These are phyloP conservation scores for Rhodotorula sp. DNA, from an alignment of 1,284 basidiomycete species.

Conservation along the genomic window DNA sequence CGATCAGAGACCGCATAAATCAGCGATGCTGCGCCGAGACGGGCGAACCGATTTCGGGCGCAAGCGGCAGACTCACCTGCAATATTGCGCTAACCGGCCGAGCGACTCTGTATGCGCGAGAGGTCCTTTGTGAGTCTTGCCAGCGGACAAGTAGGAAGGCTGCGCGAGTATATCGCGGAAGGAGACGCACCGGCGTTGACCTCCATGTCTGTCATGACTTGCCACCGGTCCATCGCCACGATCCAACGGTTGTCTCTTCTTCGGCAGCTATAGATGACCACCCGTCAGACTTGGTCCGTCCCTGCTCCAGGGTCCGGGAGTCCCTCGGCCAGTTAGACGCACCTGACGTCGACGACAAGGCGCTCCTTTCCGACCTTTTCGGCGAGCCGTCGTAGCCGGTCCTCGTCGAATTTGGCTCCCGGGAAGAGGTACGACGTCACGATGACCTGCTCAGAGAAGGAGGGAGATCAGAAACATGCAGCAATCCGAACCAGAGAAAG, in stretches of 20 bases:
- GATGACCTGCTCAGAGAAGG: slow-evolving; percentile 70
- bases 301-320: no score
- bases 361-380: slow-evolving; percentile 75
- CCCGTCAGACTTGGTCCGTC: no score
- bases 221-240: slow-evolving; percentile 99
- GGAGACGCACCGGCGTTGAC: slow-evolving; percentile 67
- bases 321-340: no score
- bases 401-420: slow-evolving; percentile 68
- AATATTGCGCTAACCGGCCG: slow-evolving; percentile 67
- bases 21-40: no score
- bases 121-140: neutral
- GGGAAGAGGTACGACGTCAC: slow-evolving; percentile 97
- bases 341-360: slow-evolving; percentile 95
- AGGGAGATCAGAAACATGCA: neutral
- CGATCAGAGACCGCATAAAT: neutral
- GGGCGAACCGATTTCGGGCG: no score
- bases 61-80: slow-evolving; percentile 59
- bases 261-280: no score
- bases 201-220: slow-evolving; percentile 90
- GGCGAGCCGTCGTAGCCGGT: slow-evolving; percentile 67
- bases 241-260: slow-evolving; percentile 76
- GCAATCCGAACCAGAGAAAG: neutral
- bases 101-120: slow-evolving; percentile 62
- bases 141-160: no score
- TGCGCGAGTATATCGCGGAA: slow-evolving; percentile 5